Conservation (phyloP, 441 rosid genomes). For the Aleurites moluccanus region DNA sequence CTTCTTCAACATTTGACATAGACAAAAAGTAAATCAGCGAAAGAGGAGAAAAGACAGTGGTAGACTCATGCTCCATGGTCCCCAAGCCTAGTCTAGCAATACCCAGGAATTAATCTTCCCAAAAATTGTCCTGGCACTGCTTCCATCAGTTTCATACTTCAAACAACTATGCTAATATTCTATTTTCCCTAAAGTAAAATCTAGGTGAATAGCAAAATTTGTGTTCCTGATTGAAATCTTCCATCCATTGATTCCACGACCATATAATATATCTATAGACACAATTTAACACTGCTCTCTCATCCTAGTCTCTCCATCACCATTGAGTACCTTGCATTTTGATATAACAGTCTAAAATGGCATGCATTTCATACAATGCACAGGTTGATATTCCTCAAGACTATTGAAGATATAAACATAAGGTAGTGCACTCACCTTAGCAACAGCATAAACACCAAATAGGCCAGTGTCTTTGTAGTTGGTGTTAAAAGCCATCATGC, state of each 20-base stretch:
- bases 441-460: slow-evolving; percentile 94
- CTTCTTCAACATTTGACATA: not conserved
- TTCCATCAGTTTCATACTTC: not conserved
- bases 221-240: not conserved
- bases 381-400: not conserved
- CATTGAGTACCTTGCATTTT: not conserved
- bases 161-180: not conserved
- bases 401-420: not conserved
- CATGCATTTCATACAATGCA: not conserved
- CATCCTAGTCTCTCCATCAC: not conserved
- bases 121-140: not conserved
- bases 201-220: not conserved
- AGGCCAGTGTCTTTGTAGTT: slow-evolving; percentile 99
- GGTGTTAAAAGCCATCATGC: slow-evolving; percentile 97
- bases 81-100: not conserved
- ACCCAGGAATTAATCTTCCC: not conserved
- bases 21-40: not conserved
- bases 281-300: not conserved
- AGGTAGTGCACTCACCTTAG: slow-evolving; percentile 60
- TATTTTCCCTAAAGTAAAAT: not conserved
- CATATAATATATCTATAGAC: not conserved
- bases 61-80: not conserved
- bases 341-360: not conserved
- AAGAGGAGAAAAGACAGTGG: not conserved
- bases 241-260: not conserved